phyloP scores from a whole-genome alignment of 129 eudicot species.

The Chrysanthemum makinoi region DNA sequence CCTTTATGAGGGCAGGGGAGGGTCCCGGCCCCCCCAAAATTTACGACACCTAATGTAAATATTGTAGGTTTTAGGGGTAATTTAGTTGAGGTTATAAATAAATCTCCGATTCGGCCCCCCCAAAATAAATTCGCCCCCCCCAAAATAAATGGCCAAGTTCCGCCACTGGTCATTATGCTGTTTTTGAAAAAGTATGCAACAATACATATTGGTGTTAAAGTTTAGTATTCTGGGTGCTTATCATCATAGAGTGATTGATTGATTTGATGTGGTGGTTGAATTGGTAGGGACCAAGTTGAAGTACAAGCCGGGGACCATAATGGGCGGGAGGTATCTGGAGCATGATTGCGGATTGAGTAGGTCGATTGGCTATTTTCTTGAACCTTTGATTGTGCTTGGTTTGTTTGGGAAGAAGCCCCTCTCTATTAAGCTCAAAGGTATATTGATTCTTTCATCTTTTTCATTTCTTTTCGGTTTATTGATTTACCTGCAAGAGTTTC shows the following conservation, averaged over 20 bases:
- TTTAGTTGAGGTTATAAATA: no score
- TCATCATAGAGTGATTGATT: slow-evolving; percentile 9
- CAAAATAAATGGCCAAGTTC: no score
- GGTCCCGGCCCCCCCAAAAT: no score
- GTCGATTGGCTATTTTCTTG: slow-evolving; percentile 79
- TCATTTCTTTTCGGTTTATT: not conserved
- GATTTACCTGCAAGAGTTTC: not conserved
- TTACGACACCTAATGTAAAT: no score
- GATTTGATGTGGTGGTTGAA: slow-evolving; percentile 1
- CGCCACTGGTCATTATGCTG: not conserved
- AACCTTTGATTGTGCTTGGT: slow-evolving; percentile 76
- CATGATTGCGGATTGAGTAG: slow-evolving; percentile 82
- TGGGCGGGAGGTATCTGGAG: slow-evolving; percentile 79
- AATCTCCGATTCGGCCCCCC: no score
- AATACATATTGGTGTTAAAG: not conserved
- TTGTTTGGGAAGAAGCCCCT: slow-evolving; percentile 89
- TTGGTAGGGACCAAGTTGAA: slow-evolving; percentile 73
- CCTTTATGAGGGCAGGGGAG: no score
- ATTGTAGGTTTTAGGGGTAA: no score
- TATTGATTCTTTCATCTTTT: not conserved
- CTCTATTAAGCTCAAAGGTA: slow-evolving; percentile 79
- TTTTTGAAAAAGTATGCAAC: not conserved
- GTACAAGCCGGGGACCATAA: slow-evolving; percentile 87
- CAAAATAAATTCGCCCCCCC: no score
- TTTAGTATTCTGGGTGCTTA: not conserved